Percentiles rank a stretch among this genome's conserved stretches.
These are phyloP conservation scores for Microsporum ferrugineum DNA, from an alignment of 2,329 filamentous ascomycete genomes.

Conservation along the genomic window DNA sequence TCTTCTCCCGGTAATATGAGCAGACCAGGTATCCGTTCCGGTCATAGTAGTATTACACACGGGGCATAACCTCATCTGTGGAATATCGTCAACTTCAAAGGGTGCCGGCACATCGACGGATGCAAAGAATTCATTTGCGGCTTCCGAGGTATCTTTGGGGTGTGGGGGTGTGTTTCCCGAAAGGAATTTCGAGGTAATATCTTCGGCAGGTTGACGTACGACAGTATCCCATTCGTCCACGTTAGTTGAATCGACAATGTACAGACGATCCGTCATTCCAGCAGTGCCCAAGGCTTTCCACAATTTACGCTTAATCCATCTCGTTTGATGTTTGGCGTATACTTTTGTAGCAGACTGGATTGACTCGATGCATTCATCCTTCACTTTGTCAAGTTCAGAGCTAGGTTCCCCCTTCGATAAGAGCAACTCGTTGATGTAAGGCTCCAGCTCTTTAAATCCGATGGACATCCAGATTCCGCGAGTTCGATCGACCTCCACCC, in stretches of 20 bases:
- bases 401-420: constrained; percentile 16
- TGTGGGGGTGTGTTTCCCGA: constrained; percentile 43
- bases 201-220: constrained; percentile 55
- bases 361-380: constrained; percentile 52
- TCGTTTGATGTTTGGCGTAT: constrained; percentile 73
- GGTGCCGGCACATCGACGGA: constrained; percentile 41
- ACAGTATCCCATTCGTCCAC: constrained; percentile 47
- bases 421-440: constrained; percentile 49
- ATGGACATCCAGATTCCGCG: constrained; percentile 95
- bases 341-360: constrained; percentile 76
- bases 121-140: constrained; percentile 47
- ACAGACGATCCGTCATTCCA: constrained; percentile 48
- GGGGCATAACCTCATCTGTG: constrained; percentile 51
- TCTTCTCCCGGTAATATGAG: constrained; percentile 44
- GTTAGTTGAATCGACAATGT: constrained; percentile 70
- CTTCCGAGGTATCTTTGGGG: constrained; percentile 46
- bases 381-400: constrained; percentile 44
- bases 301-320: constrained; percentile 79
- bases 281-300: constrained; percentile 54
- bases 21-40: constrained; percentile 33
- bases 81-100: constrained; percentile 36
- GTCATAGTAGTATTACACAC: constrained; percentile 51
- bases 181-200: constrained; percentile 55
- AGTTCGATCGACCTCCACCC: constrained; percentile 54
- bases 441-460: constrained; percentile 81